Evolutionary conservation across 768 basidiomycete species (phyloP).

Genomic region (Boletus speciosus): DNA sequence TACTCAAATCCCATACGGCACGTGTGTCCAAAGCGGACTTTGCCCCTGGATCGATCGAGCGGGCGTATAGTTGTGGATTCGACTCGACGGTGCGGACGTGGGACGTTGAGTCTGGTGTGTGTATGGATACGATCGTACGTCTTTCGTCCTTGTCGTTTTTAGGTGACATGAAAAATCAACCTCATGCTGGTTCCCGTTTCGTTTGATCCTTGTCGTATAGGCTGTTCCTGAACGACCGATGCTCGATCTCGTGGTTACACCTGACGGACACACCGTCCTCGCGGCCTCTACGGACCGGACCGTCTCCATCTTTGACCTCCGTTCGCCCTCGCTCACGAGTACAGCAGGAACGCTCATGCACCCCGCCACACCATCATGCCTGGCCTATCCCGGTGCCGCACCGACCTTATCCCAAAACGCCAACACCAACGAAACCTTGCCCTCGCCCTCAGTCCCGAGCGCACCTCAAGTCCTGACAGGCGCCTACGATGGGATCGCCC

Average conservation of each 20-base stretch:
- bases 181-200: background rate
- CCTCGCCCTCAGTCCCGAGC: background rate
- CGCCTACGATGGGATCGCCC: slow-evolving; percentile 72
- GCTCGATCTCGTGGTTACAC: slow-evolving; percentile 53
- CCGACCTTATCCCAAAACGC: background rate
- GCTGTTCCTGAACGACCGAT: slow-evolving; percentile 72
- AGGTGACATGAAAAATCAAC: background rate
- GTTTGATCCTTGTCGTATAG: slow-evolving; percentile 32
- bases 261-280: background rate
- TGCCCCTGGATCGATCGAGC: slow-evolving; percentile 31
- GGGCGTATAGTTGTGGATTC: slow-evolving; percentile 48
- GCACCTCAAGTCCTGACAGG: slow-evolving; percentile 63
- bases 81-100: slow-evolving; percentile 88
- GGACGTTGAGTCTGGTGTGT: slow-evolving; percentile 80
- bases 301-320: background rate
- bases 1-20: slow-evolving; percentile 81
- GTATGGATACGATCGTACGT: slow-evolving; percentile 61
- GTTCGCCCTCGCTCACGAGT: background rate
- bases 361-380: background rate
- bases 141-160: background rate
- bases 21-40: slow-evolving; percentile 76
- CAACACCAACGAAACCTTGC: background rate
- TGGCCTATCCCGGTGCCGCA: background rate
- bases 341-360: background rate
- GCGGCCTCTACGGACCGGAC: background rate